Percentiles rank a stretch among this genome's conserved stretches.
Conservation (phyloP, 2,329 filamentous ascomycete species). For the Alternaria dauci region DNA sequence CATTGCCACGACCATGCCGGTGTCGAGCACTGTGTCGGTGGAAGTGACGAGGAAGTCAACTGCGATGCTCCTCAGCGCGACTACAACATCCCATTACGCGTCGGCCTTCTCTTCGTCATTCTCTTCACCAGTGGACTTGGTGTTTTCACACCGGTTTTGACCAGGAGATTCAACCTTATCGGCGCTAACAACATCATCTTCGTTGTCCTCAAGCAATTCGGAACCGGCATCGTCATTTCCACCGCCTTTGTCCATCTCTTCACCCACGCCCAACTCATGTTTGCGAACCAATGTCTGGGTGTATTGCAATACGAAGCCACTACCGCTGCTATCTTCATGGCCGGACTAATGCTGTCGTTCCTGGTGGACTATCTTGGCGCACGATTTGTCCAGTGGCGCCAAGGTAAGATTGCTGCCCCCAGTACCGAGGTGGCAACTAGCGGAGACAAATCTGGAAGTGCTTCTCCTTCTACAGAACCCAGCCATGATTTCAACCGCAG, state of each 20-base stretch:
- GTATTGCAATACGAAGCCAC: conserved; percentile 73
- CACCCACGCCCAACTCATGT: conserved; percentile 77
- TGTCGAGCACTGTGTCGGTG: conserved; percentile 71
- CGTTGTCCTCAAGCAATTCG: conserved; percentile 73
- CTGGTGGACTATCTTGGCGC: conserved; percentile 73
- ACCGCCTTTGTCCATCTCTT: conserved; percentile 76
- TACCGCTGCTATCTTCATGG: conserved; percentile 75
- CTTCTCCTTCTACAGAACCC: conserved; percentile 17
- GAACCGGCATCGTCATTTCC: conserved; percentile 75
- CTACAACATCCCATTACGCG: conserved; percentile 73
- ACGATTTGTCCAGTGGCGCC: conserved; percentile 60
- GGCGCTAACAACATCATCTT: conserved; percentile 62
- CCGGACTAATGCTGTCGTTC: conserved; percentile 76
- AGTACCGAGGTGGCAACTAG: conserved; percentile 25
- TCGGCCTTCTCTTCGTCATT: conserved; percentile 77
- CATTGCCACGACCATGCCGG: conserved; percentile 77
- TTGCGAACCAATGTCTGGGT: conserved; percentile 73
- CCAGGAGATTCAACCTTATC: conserved; percentile 65
- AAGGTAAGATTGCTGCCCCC: conserved; percentile 26
- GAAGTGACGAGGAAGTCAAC: conserved; percentile 50
- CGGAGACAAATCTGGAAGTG: conserved; percentile 23
- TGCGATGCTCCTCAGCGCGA: conserved; percentile 63
- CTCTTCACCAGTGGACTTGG: conserved; percentile 73
- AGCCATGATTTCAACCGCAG: conserved; percentile 27
- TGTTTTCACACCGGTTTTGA: conserved; percentile 73